Percentiles rank a stretch among this genome's conserved stretches.
phyloP scores from a whole-genome alignment of 345 rosid species.

The Citropsis articulata region DNA sequence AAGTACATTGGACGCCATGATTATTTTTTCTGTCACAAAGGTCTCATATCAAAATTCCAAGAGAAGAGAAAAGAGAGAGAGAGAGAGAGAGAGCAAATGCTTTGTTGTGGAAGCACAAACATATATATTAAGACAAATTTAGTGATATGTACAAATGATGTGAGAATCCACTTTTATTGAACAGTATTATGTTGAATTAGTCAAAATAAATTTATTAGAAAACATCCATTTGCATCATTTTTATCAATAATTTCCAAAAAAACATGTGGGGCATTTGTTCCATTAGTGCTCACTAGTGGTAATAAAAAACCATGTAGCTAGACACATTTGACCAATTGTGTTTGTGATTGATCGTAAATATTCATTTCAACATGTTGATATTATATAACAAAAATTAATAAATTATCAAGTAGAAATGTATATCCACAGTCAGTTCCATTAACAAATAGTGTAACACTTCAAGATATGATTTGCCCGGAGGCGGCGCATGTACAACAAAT shows the following conservation, averaged over 20 bases:
- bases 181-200: neutral
- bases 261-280: neutral
- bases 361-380: neutral
- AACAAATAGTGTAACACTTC: neutral
- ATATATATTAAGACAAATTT: neutral
- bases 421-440: neutral
- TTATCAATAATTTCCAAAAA: neutral
- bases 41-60: neutral
- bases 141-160: conserved; percentile 6
- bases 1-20: neutral
- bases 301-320: neutral
- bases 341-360: neutral
- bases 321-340: neutral
- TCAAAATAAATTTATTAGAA: neutral
- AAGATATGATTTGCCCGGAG: neutral
- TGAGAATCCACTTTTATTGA: conserved; percentile 3
- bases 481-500: neutral
- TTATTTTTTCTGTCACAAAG: conserved; percentile 6
- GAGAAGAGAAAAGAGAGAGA: neutral
- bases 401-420: neutral
- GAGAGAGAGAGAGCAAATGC: neutral
- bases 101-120: neutral
- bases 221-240: neutral
- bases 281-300: neutral
- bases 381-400: neutral